These are phyloP conservation scores for Cephaloascus albidus DNA, from an alignment of 805 yeast genomes.

Conservation along the genomic window DNA sequence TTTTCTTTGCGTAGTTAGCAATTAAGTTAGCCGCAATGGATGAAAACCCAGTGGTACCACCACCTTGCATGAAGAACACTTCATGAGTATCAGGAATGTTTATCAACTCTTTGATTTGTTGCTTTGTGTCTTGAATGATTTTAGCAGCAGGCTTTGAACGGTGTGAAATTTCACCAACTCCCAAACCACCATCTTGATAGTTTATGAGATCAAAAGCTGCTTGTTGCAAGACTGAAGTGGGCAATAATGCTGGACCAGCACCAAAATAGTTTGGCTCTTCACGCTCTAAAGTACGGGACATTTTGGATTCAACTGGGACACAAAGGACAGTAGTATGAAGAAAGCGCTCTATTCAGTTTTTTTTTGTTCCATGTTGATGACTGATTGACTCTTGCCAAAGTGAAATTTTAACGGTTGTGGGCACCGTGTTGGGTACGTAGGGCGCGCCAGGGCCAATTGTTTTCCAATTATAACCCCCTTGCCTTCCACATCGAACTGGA, in stretches of 20 bases:
- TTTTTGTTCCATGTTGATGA: no score
- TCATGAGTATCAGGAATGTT: conserved; percentile 87
- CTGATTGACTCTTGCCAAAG: no score
- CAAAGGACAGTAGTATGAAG: not conserved
- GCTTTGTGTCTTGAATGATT: conserved; percentile 72
- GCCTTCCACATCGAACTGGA: no score
- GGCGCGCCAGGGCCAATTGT: no score
- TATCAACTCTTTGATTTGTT: conserved; percentile 53
- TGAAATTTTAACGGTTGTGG: no score
- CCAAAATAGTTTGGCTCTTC: conserved; percentile 81
- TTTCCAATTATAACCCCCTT: no score
- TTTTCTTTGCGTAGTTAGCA: conserved; percentile 63
- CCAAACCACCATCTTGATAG: conserved; percentile 65
- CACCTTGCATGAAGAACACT: conserved; percentile 93
- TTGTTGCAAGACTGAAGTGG: conserved; percentile 74
- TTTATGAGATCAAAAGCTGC: conserved; percentile 79
- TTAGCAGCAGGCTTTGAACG: conserved; percentile 76
- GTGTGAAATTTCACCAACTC: conserved; percentile 94
- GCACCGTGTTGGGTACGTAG: no score
- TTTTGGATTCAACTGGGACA: no score
- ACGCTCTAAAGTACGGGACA: conserved; percentile 34
- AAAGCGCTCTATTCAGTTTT: no score
- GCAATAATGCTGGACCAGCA: conserved; percentile 97
- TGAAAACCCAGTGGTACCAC: conserved; percentile 95
- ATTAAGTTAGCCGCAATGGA: conserved; percentile 75